Conservation (phyloP, 2,329 filamentous ascomycete species). For the Ilyonectria destructans region DNA sequence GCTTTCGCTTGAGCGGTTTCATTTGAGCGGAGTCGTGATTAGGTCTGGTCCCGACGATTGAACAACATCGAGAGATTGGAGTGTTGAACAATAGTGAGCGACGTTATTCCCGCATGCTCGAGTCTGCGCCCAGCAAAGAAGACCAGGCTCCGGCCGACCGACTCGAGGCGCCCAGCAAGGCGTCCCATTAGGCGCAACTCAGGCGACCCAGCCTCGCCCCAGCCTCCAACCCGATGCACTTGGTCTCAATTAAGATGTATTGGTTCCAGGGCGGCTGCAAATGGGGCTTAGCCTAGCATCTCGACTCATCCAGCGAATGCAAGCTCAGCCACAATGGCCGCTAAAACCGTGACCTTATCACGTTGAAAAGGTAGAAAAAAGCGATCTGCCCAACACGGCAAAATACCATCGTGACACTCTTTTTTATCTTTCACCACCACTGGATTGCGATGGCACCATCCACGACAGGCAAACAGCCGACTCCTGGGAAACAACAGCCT, state of each 20-base stretch:
- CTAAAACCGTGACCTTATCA: not conserved
- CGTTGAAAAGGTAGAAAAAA: not conserved
- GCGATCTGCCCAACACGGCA: not conserved
- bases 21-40: not conserved
- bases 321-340: not conserved
- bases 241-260: not conserved
- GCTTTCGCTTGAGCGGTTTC: not conserved
- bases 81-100: not conserved
- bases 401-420: not conserved
- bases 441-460: not conserved
- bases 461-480: not conserved
- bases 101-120: not conserved
- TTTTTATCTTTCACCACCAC: not conserved
- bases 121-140: not conserved
- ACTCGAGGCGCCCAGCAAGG: not conserved
- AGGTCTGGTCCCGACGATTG: fast-evolving
- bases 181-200: not conserved
- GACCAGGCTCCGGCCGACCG: not conserved
- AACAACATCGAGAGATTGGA: too few species aligned
- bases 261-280: not conserved
- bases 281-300: not conserved
- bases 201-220: not conserved
- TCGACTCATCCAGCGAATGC: not conserved
- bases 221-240: not conserved
- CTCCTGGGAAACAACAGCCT: not conserved